Evolutionary conservation across 164 flowering plant genomes (phyloP).

Genomic region (Brasenia schreberi): DNA sequence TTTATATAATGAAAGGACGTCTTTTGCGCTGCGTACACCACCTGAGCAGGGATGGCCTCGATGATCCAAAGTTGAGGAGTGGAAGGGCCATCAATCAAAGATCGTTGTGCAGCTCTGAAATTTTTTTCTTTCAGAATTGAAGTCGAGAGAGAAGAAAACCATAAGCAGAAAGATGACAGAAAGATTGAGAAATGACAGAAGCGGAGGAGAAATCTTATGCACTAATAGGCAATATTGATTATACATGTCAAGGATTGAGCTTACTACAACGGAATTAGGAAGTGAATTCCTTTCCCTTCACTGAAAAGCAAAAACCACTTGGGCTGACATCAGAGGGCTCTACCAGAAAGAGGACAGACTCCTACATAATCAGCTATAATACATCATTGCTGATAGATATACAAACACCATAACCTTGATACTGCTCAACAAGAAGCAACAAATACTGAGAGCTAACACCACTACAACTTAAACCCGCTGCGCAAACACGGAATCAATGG

Average conservation of each 20-base stretch:
- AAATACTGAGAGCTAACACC: not conserved
- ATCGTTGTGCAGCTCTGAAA: too few relatives aligned
- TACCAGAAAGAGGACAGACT: not conserved
- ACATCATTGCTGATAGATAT: not conserved
- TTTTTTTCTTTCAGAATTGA: too few relatives aligned
- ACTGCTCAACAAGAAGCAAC: not conserved
- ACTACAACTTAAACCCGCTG: not conserved
- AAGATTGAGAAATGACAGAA: not conserved
- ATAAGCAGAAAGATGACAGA: not conserved
- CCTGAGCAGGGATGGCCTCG: too few relatives aligned
- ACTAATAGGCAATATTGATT: not conserved
- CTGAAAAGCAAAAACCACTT: not conserved
- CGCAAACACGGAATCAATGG: not conserved
- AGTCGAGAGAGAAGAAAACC: not conserved
- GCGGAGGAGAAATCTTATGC: not conserved
- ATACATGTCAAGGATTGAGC: not conserved
- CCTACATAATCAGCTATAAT: not conserved
- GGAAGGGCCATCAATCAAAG: too few relatives aligned
- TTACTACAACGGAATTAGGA: not conserved
- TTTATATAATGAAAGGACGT: too few relatives aligned
- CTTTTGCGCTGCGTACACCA: too few relatives aligned
- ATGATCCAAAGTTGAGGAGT: too few relatives aligned
- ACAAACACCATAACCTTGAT: not conserved
- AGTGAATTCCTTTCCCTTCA: not conserved
- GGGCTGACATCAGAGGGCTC: not conserved